Evolutionary conservation across 352 stramenopile genomes (phyloP).

Genomic region (Globisporangium recalcitrans): DNA sequence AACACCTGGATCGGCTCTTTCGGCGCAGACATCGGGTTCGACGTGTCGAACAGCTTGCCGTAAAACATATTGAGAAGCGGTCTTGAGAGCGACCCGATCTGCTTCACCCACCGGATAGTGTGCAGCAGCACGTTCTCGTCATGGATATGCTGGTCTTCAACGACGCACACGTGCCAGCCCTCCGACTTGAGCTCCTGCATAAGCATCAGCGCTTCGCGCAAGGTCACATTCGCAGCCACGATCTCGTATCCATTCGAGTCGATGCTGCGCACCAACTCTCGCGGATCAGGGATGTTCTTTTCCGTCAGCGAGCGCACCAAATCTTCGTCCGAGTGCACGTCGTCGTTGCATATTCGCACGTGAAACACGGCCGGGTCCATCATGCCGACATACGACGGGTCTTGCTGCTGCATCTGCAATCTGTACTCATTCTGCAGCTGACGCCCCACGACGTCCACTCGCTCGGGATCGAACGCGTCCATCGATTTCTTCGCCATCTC

Average conservation of each 20-base stretch:
- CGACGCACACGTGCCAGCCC: conserved; percentile 80
- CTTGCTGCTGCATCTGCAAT: conserved; percentile 19
- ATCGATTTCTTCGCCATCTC: conserved; percentile 74
- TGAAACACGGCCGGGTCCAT: conserved; percentile 57
- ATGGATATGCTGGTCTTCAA: conserved; percentile 64
- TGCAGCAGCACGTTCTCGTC: conserved; percentile 62
- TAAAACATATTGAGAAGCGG: conserved; percentile 66
- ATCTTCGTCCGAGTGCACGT: conserved; percentile 98
- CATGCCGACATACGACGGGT: conserved; percentile 12
- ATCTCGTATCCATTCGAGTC: conserved; percentile 74
- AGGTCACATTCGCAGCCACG: conserved; percentile 43
- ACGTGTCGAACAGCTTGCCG: conserved; percentile 52
- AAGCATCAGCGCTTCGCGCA: conserved; percentile 58
- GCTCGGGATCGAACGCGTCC: conserved; percentile 59
- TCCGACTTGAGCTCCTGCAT: conserved; percentile 77
- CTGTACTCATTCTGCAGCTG: conserved; percentile 32
- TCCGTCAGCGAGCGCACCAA: conserved; percentile 90
- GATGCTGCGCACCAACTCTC: conserved; percentile 62
- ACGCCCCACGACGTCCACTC: conserved; percentile 41
- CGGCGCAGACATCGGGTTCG: conserved; percentile 23
- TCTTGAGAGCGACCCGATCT: conserved; percentile 50
- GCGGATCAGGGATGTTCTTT: conserved; percentile 56
- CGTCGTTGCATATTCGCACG: conserved; percentile 96
- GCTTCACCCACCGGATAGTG: conserved; percentile 75
- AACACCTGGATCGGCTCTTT: conserved; percentile 86